These are phyloP conservation scores for Lotus japonicus DNA, from an alignment of 306 rosid genomes.

Conservation along the genomic window DNA sequence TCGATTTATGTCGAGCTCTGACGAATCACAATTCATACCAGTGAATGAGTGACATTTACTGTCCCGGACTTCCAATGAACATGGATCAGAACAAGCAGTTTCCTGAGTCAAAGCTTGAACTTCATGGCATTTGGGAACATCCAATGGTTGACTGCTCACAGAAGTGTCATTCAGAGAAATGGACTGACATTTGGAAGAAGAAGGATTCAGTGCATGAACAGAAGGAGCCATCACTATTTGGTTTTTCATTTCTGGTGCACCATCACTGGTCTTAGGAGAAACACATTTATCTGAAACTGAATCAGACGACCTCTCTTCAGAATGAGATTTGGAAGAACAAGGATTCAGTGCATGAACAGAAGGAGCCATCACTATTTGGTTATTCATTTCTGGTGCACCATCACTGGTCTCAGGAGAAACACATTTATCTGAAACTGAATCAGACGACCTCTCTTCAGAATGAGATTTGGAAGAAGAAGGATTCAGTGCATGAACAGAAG, in stretches of 20 bases:
- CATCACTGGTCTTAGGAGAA: too few relatives aligned
- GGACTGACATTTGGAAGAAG: constrained; percentile 15
- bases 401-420: too few relatives aligned
- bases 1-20: constrained; percentile 16
- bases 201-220: constrained; percentile 17
- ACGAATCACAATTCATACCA: constrained; percentile 8
- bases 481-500: constrained; percentile 13
- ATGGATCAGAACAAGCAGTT: constrained; percentile 10
- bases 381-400: background rate
- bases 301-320: too few relatives aligned
- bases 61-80: constrained; percentile 16
- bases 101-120: constrained; percentile 18
- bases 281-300: too few relatives aligned
- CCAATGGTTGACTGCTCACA: constrained; percentile 10
- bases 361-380: background rate
- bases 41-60: constrained; percentile 17
- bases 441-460: too few relatives aligned
- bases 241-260: background rate
- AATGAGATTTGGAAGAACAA: constrained; percentile 17
- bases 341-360: constrained; percentile 14
- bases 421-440: too few relatives aligned
- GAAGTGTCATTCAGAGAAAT: constrained; percentile 3
- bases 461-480: constrained; percentile 19
- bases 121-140: constrained; percentile 10
- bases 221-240: background rate